These are phyloP conservation scores for Psilocybe azurescens DNA, from an alignment of 768 basidiomycete genomes.

Conservation along the genomic window DNA sequence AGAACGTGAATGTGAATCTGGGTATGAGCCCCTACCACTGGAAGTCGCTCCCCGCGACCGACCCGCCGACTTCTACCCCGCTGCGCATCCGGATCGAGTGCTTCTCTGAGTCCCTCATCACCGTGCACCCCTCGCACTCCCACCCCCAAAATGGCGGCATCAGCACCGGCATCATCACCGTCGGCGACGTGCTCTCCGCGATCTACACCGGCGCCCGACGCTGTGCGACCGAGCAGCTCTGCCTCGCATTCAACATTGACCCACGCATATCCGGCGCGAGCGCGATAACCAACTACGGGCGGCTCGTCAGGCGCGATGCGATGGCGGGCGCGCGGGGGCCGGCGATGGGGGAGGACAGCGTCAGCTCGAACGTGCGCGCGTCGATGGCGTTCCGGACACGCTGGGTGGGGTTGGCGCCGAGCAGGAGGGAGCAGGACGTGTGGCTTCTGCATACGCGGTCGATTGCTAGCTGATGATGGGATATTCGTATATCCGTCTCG, in stretches of 20 bases:
- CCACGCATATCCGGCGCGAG: neutral
- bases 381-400: neutral
- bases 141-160: too few species aligned
- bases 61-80: neutral
- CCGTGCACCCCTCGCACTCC: neutral
- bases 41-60: neutral
- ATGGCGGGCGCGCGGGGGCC: neutral
- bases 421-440: neutral
- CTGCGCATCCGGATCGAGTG: neutral
- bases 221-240: neutral
- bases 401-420: neutral
- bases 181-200: neutral
- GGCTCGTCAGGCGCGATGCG: neutral
- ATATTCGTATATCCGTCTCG: neutral
- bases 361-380: neutral
- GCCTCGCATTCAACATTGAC: neutral
- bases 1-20: too few species aligned
- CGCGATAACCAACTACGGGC: neutral
- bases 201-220: neutral
- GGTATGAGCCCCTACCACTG: slow-evolving; percentile 5
- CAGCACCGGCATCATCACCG: neutral
- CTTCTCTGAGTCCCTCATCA: neutral
- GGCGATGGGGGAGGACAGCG: neutral
- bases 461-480: neutral
- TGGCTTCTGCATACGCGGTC: neutral